phyloP scores from a whole-genome alignment of 1,284 basidiomycete species.

The Apiotrichum veenhuisii region DNA sequence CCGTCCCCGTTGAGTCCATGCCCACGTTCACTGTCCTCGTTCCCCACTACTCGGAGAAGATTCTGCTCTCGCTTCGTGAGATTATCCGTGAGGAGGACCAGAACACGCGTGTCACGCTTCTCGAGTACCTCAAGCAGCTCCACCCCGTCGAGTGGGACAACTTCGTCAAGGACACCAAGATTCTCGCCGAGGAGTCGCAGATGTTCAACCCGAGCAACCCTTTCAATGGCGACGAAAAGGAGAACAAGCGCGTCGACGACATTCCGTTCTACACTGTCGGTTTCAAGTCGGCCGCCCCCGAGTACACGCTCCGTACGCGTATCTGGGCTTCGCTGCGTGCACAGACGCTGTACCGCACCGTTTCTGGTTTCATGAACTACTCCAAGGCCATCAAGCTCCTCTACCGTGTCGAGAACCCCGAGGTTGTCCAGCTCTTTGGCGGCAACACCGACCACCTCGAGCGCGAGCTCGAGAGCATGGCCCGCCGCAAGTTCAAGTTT shows the following conservation, averaged over 20 bases:
- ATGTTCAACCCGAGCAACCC: conserved; percentile 72
- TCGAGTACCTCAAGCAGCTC: conserved; percentile 97
- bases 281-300: conserved; percentile 97
- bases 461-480: conserved; percentile 95
- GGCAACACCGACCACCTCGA: conserved; percentile 97
- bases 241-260: conserved; percentile 79
- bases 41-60: conserved; percentile 96
- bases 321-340: conserved; percentile 99
- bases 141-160: conserved; percentile 99
- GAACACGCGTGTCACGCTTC: conserved; percentile 85
- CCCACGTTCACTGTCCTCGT: conserved; percentile 94
- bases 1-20: conserved; percentile 91
- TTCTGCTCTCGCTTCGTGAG: conserved; percentile 84
- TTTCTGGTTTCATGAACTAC: conserved; percentile 99
- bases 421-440: conserved; percentile 93
- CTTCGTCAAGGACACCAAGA: conserved; percentile 99
- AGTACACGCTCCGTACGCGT: conserved; percentile 96
- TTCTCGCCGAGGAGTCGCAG: conserved; percentile 90
- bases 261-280: conserved; percentile 98
- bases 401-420: conserved; percentile 98
- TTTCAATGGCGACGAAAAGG: conserved; percentile 76
- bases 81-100: conserved; percentile 97
- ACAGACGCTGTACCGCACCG: conserved; percentile 96
- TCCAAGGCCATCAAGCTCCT: conserved; percentile 99
- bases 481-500: conserved; percentile 97